These are phyloP conservation scores for Nematodospora valgi DNA, from an alignment of 805 yeast species.

Conservation along the genomic window DNA sequence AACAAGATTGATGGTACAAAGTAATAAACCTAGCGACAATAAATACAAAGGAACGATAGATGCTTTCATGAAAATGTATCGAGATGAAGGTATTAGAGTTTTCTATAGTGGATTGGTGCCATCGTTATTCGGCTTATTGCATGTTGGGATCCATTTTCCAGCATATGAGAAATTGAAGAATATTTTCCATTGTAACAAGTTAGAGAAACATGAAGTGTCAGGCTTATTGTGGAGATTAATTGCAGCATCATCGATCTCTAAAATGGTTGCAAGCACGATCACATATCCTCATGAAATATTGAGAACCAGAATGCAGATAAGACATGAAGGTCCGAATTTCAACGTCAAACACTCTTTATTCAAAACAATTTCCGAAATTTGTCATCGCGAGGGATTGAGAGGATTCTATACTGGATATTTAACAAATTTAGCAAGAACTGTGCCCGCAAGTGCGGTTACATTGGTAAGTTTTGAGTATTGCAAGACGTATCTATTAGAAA, in stretches of 20 bases:
- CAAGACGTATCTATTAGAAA: conserved; percentile 48
- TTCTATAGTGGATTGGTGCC: conserved; percentile 91
- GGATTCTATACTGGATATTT: conserved; percentile 91
- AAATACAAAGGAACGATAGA: conserved; percentile 75
- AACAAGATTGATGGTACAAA: conserved; percentile 88
- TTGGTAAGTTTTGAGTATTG: conserved; percentile 86
- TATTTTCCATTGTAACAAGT: conserved; percentile 31
- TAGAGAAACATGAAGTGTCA: conserved; percentile 4
- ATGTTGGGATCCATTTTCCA: conserved; percentile 96
- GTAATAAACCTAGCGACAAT: conserved; percentile 37
- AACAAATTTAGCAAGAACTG: conserved; percentile 83
- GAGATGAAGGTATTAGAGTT: conserved; percentile 72
- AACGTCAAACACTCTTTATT: conserved; percentile 17
- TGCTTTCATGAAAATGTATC: conserved; percentile 77
- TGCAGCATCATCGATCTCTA: conserved; percentile 72
- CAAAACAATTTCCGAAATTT: conserved; percentile 39
- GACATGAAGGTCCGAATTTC: conserved; percentile 10
- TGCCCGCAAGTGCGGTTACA: conserved; percentile 95
- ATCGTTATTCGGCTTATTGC: conserved; percentile 83
- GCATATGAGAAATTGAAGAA: conserved; percentile 78
- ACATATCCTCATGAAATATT: conserved; percentile 96
- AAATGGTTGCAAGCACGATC: conserved; percentile 81
- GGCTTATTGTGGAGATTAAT: conserved; percentile 29
- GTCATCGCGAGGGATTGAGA: conserved; percentile 63
- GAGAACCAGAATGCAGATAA: conserved; percentile 84